Evolutionary conservation across 371 early-diverging fungal genomes (phyloP), one percentile per base, ranked within the genome.

Genomic region (Rhizomucor miehei): DNA sequence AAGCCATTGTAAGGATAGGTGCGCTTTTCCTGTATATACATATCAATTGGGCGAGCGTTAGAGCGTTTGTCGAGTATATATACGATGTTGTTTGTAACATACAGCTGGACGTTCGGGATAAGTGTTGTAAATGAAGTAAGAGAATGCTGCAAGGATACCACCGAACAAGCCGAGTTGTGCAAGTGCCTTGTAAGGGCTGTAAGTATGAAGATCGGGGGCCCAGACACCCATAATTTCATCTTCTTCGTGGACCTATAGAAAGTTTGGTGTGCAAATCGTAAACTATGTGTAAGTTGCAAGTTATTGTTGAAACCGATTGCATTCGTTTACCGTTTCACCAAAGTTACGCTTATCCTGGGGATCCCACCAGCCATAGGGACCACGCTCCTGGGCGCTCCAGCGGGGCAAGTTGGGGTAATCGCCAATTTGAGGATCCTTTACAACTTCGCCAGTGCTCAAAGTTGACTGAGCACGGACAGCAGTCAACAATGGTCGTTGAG

Each of bases 401-500:
- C 76, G 78, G 53, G 85, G 85, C 67, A 84, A 61, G 67, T 84
- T 82, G 69, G 85, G 85, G 52, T 84, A 84, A 50, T 79, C 73
- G 43, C 85, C 85, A 60, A 84, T 81, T 66, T 84, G 85, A 43
- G 85, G 81, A 60, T 84, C 85, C 56, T 79, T 65, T 21, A 64
- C 44, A n/a, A 66, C 56, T 55, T 75, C 69, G 24, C 75, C 73
- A 13, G 73, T 71, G 51, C 63, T 60, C 51, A 77, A 67, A 20
- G 77, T 77, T 21, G 77, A 77, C 59, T 77, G 72, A 48, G 71
- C 65, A 44, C 77, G 77, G 29, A 61, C 58, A 19, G 66, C 55
- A 21, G 67, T 58, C 35, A 56, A 35, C 48, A 71, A 53, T 21
- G 68, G 69, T 59, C 63, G 66, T 43, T 67, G 67, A 20, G 65